Evolutionary conservation across 169 alveolate genomes (phyloP).

Genomic region (Toxoplasma gondii): DNA sequence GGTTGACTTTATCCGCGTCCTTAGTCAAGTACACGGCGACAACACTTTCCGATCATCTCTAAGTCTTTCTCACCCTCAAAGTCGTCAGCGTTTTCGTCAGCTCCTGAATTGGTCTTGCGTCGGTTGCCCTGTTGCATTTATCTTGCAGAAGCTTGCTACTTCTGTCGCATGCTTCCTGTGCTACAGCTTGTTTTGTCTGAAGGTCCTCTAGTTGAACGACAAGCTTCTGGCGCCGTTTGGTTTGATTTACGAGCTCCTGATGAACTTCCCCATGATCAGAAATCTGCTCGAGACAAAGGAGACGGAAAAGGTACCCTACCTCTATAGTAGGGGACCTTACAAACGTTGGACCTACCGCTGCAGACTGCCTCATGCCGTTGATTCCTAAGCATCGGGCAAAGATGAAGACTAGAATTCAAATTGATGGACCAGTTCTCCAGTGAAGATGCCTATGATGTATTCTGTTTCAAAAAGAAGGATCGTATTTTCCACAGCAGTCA

Average conservation of each 20-base stretch:
- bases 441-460: too few relatives aligned
- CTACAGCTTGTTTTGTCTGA: not conserved
- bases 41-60: too few relatives aligned
- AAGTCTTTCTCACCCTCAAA: not conserved
- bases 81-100: conserved; percentile 1
- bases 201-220: not conserved
- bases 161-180: not conserved
- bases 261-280: not conserved
- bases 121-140: not conserved
- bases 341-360: too few relatives aligned
- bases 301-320: not conserved
- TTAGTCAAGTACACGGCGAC: too few relatives aligned
- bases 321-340: not conserved
- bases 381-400: too few relatives aligned
- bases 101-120: conserved; percentile 9
- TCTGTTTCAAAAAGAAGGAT: too few relatives aligned
- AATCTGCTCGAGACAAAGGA: not conserved
- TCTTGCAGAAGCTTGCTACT: not conserved
- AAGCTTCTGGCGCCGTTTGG: not conserved
- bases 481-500: too few relatives aligned
- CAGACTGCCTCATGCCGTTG: too few relatives aligned
- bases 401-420: too few relatives aligned
- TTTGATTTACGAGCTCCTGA: not conserved
- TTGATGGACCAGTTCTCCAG: too few relatives aligned
- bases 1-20: too few relatives aligned